Evolutionary conservation across 495 filamentous ascomycete species (phyloP).

Genomic region (Physcia stellaris): DNA sequence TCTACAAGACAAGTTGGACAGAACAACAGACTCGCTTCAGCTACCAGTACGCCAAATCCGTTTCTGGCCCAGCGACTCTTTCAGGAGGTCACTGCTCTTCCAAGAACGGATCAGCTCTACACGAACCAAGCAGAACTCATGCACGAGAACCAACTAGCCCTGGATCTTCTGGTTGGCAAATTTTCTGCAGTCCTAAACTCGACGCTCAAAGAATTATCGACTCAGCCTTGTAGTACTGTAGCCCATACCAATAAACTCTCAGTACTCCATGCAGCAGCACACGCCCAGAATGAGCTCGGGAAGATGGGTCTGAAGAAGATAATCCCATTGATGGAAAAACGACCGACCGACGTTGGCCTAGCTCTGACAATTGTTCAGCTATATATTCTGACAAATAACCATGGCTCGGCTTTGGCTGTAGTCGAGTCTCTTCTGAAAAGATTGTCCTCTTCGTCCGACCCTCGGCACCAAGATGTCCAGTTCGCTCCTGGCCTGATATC

Average conservation of each 20-base stretch:
- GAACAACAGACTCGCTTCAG: conserved; percentile 57
- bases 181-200: conserved; percentile 55
- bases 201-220: conserved; percentile 43
- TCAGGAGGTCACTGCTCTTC: conserved; percentile 40
- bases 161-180: conserved; percentile 71
- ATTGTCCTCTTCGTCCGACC: conserved; percentile 40
- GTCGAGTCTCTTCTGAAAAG: conserved; percentile 61
- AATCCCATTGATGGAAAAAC: conserved; percentile 56
- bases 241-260: conserved; percentile 50
- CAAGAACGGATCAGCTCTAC: conserved; percentile 61
- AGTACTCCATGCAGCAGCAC: conserved; percentile 70
- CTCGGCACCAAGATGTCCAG: conserved; percentile 53
- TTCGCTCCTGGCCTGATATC: conserved; percentile 79
- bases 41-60: conserved; percentile 51
- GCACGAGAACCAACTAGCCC: conserved; percentile 50
- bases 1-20: conserved; percentile 66
- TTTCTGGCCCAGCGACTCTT: conserved; percentile 60
- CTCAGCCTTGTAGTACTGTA: conserved; percentile 37
- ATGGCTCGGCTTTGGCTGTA: conserved; percentile 56
- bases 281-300: conserved; percentile 46
- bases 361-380: conserved; percentile 74
- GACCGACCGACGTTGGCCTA: conserved; percentile 73
- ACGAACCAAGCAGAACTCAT: conserved; percentile 58
- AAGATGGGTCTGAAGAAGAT: conserved; percentile 61
- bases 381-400: conserved; percentile 62